phyloP scores from a whole-genome alignment of 1,284 basidiomycete genomes.

The Ganoderma lingzhi region DNA sequence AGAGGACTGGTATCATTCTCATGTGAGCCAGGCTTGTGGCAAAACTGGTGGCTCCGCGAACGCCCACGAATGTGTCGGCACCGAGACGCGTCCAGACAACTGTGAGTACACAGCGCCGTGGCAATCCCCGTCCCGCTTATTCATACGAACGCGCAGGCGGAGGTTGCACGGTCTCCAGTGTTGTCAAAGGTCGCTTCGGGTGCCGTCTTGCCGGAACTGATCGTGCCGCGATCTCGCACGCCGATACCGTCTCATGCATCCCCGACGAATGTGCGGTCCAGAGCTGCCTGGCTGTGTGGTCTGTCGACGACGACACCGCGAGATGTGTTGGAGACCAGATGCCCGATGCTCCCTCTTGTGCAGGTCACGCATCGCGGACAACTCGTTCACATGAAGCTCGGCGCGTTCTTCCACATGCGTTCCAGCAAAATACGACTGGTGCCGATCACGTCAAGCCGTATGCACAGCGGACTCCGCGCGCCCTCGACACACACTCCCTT shows the following conservation, averaged over 20 bases:
- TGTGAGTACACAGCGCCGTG: constrained; percentile 35
- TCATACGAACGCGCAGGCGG: constrained; percentile 37
- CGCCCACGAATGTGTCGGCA: constrained; percentile 43
- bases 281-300: constrained; percentile 40
- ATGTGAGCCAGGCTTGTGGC: constrained; percentile 36
- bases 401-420: background rate
- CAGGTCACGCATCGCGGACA: no score
- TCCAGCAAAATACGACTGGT: background rate
- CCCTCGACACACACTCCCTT: background rate
- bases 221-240: constrained; percentile 43
- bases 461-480: background rate
- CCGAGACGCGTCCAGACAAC: constrained; percentile 38
- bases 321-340: constrained; percentile 17
- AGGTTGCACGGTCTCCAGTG: constrained; percentile 40
- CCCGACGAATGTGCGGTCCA: constrained; percentile 42
- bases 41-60: constrained; percentile 29
- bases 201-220: constrained; percentile 36
- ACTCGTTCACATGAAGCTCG: background rate
- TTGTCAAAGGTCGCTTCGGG: constrained; percentile 21
- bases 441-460: background rate
- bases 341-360: background rate
- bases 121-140: constrained; percentile 3
- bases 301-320: constrained; percentile 27
- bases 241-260: constrained; percentile 41
- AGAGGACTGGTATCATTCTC: background rate